Evolutionary conservation across 768 basidiomycete genomes (phyloP), one percentile per base, ranked within the genome.

Genomic region (Leccinum olivaceopallidum): DNA sequence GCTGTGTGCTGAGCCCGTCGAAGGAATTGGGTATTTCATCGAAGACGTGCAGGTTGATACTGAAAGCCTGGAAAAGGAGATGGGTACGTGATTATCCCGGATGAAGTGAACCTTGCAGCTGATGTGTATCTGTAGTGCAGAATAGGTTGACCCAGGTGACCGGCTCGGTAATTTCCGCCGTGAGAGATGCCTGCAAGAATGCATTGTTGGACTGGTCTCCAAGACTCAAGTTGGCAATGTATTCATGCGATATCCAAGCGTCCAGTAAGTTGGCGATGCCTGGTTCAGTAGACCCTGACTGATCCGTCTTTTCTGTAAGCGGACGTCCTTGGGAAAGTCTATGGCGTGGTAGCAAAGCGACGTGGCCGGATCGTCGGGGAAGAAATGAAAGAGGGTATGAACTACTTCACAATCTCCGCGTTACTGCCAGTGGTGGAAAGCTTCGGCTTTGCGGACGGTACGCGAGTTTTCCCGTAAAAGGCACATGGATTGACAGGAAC

Each of bases 341-440:
- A 98, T 67, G 95, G 87, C 9, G 97, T 98, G 20, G 92, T 98
- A 5, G 88, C 96, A 0, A 87, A 88, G 72, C 86, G 96, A 63
- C 85, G 94, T 55, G 97, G 97, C 2, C 82, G 90, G 52, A 96
- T 99, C 61, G 84, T 98, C 4, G 90, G 95, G 14, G 97, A 98
- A 70, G 97, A 98, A 73, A 96, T 98, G 95, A 98, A 95, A 72
- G 95, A 98, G 72, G 95, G 97, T 0, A 97, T 95, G 0, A 83
- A 90, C 1, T 95, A 97, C 77, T 97, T 99, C 77, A 94, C 88
- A 10, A 88, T 99, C 22, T 85, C 88, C 7, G 92, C 97, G 1
- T 77, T 97, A 62, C 76, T 99, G 20, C 97, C 97, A 2, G 95
- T 98, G 7, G 92, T 97, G 12, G 97, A 98, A 75, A 94, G 92